A percentile compares a stretch with the other conserved stretches of the same genome.
These are phyloP conservation scores for Bryoglossum gracile DNA, from an alignment of 495 filamentous ascomycete genomes.

Conservation along the genomic window DNA sequence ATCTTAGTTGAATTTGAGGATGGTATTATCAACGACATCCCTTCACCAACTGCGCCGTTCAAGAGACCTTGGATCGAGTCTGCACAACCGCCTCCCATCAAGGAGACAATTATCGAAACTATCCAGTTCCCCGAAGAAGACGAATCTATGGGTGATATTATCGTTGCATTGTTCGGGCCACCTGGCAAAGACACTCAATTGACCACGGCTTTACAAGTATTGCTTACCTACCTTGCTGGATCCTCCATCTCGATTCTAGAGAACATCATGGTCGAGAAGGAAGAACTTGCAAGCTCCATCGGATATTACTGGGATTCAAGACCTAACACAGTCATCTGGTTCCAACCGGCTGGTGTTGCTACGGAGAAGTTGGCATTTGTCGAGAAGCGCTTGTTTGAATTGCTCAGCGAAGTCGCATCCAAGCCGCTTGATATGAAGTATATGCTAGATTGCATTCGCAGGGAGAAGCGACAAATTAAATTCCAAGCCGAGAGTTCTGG, in stretches of 20 bases:
- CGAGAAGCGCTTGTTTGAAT: constrained; percentile 75
- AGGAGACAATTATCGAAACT: constrained; percentile 60
- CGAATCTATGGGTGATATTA: constrained; percentile 80
- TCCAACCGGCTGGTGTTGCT: constrained; percentile 75
- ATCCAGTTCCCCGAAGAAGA: constrained; percentile 97
- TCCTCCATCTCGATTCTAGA: constrained; percentile 90
- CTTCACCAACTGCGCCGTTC: constrained; percentile 65
- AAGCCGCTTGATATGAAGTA: constrained; percentile 85
- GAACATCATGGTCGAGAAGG: constrained; percentile 86
- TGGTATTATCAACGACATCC: constrained; percentile 73
- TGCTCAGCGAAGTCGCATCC: constrained; percentile 69
- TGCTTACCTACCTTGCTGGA: constrained; percentile 78
- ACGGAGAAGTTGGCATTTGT: constrained; percentile 79
- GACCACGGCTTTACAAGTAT: constrained; percentile 63
- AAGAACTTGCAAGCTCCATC: constrained; percentile 81
- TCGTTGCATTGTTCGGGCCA: constrained; percentile 80
- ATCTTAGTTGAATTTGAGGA: constrained; percentile 86
- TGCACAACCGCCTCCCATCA: constrained; percentile 60
- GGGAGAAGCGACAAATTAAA: constrained; percentile 70
- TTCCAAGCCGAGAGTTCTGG: constrained; percentile 70
- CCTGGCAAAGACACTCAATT: constrained; percentile 55
- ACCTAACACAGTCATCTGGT: constrained; percentile 74
- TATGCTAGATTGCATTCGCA: constrained; percentile 72
- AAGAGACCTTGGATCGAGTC: constrained; percentile 89
- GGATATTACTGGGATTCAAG: constrained; percentile 66